Percentiles rank a stretch among this genome's conserved stretches.
phyloP scores from a whole-genome alignment of 139 green algal species.

The Chlamydomonas incerta region DNA sequence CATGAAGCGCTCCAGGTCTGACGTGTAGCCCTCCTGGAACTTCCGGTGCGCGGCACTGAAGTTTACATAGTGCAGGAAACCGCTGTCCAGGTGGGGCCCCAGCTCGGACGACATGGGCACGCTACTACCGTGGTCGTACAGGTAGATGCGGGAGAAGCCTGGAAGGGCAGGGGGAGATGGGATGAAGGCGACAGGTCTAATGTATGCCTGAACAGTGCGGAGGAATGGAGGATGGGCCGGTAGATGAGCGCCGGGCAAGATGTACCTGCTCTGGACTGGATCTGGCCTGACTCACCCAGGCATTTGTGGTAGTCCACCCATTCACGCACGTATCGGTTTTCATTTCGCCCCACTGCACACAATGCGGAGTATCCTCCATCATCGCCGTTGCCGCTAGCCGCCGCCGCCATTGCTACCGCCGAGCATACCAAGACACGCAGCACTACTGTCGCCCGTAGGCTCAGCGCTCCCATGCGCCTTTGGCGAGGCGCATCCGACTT shows the following conservation, averaged over 20 bases:
- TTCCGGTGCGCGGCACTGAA: conserved; percentile 44
- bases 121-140: conserved; percentile 66
- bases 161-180: too few relatives aligned
- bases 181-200: too few relatives aligned
- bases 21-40: conserved; percentile 46
- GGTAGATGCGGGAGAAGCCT: conserved; percentile 54
- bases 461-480: too few relatives aligned
- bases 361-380: conserved; percentile 47
- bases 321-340: conserved; percentile 55
- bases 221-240: too few relatives aligned
- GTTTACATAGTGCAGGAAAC: conserved; percentile 49
- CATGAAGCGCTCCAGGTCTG: conserved; percentile 44
- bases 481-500: too few relatives aligned
- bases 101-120: conserved; percentile 41
- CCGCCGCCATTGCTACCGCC: background rate
- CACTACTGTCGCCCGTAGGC: too few relatives aligned
- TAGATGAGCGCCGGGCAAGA: too few relatives aligned
- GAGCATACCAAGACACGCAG: background rate
- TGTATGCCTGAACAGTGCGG: too few relatives aligned
- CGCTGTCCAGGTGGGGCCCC: conserved; percentile 14
- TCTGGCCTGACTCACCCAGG: conserved; percentile 34
- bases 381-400: background rate
- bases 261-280: too few relatives aligned
- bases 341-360: conserved; percentile 57
- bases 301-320: conserved; percentile 63